Evolutionary conservation across 305 asterid genomes (phyloP), one percentile per base, ranked within the genome.

Genomic region (Solanum hybrid): DNA sequence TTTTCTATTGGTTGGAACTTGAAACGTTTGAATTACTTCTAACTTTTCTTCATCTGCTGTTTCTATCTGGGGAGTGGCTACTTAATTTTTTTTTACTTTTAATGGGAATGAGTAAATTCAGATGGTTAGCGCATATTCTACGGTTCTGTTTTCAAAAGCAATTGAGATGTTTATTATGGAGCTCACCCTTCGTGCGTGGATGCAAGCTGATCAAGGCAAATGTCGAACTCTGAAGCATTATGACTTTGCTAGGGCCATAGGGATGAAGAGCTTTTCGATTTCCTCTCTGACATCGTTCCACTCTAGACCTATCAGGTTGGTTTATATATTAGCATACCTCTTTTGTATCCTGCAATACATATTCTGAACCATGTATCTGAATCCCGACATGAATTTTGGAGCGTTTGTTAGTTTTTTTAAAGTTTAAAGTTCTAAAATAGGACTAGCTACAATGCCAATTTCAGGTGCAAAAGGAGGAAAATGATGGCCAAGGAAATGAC

Each of bases 101-200:
- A 26, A 26, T 40, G 36, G 26, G 35, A 19, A 45, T 82, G 87
- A 40, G 40, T 82, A 45, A 82, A 29, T 45, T 31, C 91, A 94
- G 94, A 92, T 92, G 94, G 89, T 93, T 22, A 92, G 93, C 31
- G 92, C 90, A 5, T 92, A 92, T 84, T 90, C 95, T 17, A 91
- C 92, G 1, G 88, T 90, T 71, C 71, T 93, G 38, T 29, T 92
- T 17, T 92, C 56, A 1, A 93, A 93, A 90, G 95, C 94, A 34
- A 89, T 93, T 22, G 95, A 93, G 85, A 31, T 92, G 29, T 91
- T 93, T 17, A 87, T 92, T 24, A 78, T 90, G 91, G 95, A 94
- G 34, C 36, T 94, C 40, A 91, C 91, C 0, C 10, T 85, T 2
- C 91, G 93, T 26, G 91, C 94, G 19, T 94, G 94, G 95, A 87